Base-by-base conservation (phyloP, 129 eudicot species). In the Flaveria brownii region DNA sequence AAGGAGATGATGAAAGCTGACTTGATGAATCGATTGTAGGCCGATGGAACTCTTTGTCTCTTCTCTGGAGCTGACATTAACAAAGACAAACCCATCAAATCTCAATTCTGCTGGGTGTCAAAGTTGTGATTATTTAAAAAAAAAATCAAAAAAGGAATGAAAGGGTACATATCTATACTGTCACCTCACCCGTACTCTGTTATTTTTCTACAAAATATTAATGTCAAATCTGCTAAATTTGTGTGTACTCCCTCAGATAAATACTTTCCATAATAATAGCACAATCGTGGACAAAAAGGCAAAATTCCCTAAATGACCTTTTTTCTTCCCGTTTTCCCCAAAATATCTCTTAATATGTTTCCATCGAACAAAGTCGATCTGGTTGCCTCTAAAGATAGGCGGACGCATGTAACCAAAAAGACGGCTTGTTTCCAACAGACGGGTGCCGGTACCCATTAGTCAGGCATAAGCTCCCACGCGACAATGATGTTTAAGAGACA, bases 11-110 rank as follows among this genome's bases (percentile, higher is more conserved):
- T 47, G 59, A 80, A 46, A 55, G 79, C 92, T 90, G 77, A 90
- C 96, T 90, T 90, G 89, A 90, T 90, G 84, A 90, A 90, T 43
- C 96, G 90, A 79, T 90, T 90, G 83, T 90, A 90, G 54, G 96
- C 96, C 28, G 93, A 90, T 55, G 96, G 96, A 75, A 90, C 92
- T 86, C 96, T 81, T 81, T 88, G 96, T 82, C 92, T 86, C 86
- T 90, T 90, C 86, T 90, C 96, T 36, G 93, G 93, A 82, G 93
- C 96, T 90, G 88, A 59, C 66, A 81, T 50, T 51, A 50, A 73
- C 59, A 59, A 82, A 71, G 41, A 75, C 62, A 42, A 63, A 62
- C 8, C 11, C 68, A 64, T 56, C 51, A 81, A 67, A 59, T 45
- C 49, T 68, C 59, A 45, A 61, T 72, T 70, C 22, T 59, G 55